Percentiles rank a stretch among this genome's conserved stretches.
These are phyloP conservation scores for Colletotrichum sublineola DNA, from an alignment of 2,329 filamentous ascomycete species.

Conservation along the genomic window DNA sequence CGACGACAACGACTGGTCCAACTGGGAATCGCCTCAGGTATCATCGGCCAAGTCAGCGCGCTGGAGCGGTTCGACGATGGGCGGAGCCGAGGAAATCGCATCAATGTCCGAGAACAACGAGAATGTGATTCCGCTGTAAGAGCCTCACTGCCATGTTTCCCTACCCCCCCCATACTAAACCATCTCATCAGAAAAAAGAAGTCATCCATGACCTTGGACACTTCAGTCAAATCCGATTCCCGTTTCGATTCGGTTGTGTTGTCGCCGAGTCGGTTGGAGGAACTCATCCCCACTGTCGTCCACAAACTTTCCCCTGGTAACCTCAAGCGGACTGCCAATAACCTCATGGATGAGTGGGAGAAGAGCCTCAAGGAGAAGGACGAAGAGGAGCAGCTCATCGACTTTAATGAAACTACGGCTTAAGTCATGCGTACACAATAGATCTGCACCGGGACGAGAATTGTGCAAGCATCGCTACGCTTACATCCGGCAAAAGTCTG, in stretches of 20 bases:
- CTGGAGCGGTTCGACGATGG: slow-evolving; percentile 74
- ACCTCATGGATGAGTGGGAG: slow-evolving; percentile 93
- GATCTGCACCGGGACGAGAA: neutral
- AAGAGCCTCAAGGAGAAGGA: slow-evolving; percentile 67
- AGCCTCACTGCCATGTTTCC: slow-evolving; percentile 36
- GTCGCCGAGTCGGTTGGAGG: slow-evolving; percentile 62
- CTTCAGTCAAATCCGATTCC: slow-evolving; percentile 41
- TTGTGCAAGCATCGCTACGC: neutral
- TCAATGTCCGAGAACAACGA: slow-evolving; percentile 63
- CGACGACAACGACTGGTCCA: slow-evolving; percentile 74
- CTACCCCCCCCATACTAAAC: slow-evolving; percentile 36
- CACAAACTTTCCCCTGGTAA: slow-evolving; percentile 81
- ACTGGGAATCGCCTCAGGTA: slow-evolving; percentile 69
- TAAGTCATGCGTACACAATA: slow-evolving; percentile 7
- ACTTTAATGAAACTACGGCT: slow-evolving; percentile 40
- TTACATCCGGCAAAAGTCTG: slow-evolving; percentile 1
- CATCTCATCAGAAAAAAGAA: slow-evolving; percentile 51
- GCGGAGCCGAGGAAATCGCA: slow-evolving; percentile 58
- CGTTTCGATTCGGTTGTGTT: slow-evolving; percentile 41
- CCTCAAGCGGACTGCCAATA: slow-evolving; percentile 84
- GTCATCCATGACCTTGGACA: slow-evolving; percentile 48
- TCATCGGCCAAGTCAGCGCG: slow-evolving; percentile 67
- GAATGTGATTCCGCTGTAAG: slow-evolving; percentile 63
- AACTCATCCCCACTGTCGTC: slow-evolving; percentile 77
- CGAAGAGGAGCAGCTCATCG: slow-evolving; percentile 35